Percentiles rank a stretch among this genome's conserved stretches.
Evolutionary conservation across 768 basidiomycete genomes (phyloP).

Genomic region (Clavaria fumosa): DNA sequence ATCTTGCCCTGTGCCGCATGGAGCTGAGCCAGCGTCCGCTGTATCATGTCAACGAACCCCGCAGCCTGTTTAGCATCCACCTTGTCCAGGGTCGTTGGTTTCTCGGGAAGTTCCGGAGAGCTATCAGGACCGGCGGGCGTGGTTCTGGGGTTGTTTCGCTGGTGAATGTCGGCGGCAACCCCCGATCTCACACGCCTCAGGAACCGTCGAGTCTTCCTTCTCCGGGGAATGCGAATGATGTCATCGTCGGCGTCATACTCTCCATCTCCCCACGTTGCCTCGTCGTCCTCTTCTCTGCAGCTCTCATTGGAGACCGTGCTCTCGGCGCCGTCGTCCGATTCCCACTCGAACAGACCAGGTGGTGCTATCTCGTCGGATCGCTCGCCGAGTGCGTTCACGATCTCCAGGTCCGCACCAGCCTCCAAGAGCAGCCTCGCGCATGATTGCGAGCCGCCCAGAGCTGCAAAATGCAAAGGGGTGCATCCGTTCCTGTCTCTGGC

Average conservation of each 20-base stretch:
- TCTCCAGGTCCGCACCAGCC: conserved; percentile 66
- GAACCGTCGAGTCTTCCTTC: conserved; percentile 19
- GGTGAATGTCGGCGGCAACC: too few species aligned
- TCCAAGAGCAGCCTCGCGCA: conserved; percentile 56
- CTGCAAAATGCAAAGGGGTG: conserved; percentile 82
- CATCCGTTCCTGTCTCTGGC: conserved; percentile 79
- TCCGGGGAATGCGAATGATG: conserved; percentile 11
- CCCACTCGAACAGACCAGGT: conserved; percentile 31
- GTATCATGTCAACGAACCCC: conserved; percentile 54
- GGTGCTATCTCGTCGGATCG: conserved; percentile 44
- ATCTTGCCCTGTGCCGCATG: conserved; percentile 40
- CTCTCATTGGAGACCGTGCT: conserved; percentile 16
- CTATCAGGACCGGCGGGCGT: background rate
- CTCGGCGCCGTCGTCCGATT: conserved; percentile 22
- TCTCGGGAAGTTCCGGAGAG: background rate
- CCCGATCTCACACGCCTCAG: conserved; percentile 21
- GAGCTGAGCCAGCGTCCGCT: conserved; percentile 53
- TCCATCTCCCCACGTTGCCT: conserved; percentile 50
- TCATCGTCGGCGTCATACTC: conserved; percentile 48
- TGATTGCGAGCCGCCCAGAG: conserved; percentile 41
- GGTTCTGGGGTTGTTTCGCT: too few species aligned
- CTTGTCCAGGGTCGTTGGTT: background rate
- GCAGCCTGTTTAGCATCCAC: conserved; percentile 31
- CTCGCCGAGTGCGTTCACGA: conserved; percentile 58
- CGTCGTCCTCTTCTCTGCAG: conserved; percentile 17